Conservation (phyloP, 805 yeast species). For the Candida corydali region DNA sequence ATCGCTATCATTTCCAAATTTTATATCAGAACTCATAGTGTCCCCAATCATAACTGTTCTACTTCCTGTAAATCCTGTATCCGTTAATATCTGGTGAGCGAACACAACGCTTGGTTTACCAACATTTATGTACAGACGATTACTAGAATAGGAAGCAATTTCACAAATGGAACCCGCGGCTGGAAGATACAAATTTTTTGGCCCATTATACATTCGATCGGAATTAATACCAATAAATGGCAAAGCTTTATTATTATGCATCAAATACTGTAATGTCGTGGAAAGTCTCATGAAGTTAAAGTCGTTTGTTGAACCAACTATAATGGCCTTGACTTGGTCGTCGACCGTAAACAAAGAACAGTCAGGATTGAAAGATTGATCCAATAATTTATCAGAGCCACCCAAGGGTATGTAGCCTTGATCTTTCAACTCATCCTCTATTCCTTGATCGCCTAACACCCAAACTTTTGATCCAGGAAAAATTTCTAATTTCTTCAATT, state of each 20-base stretch:
- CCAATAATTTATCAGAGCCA: constrained; percentile 25
- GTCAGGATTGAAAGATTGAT: constrained; percentile 20
- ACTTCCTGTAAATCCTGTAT: constrained; percentile 20
- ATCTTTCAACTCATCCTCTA: constrained; percentile 29
- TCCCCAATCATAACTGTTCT: constrained; percentile 38
- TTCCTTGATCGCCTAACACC: constrained; percentile 37
- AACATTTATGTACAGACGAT: constrained; percentile 28
- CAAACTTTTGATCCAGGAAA: constrained; percentile 29
- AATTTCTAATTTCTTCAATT: constrained; percentile 15
- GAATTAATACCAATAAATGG: constrained; percentile 38
- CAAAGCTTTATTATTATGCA: constrained; percentile 23
- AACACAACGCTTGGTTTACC: constrained; percentile 34
- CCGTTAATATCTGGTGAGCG: constrained; percentile 23
- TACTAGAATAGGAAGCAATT: constrained; percentile 21
- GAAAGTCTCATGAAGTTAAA: constrained; percentile 35
- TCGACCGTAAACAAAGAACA: constrained; percentile 26
- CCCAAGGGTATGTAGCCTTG: constrained; percentile 31
- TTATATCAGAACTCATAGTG: constrained; percentile 37
- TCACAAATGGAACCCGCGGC: constrained; percentile 38
- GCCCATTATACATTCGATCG: constrained; percentile 36
- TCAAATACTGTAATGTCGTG: constrained; percentile 32
- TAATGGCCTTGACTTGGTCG: constrained; percentile 34
- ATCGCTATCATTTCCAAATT: constrained; percentile 37
- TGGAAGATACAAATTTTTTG: constrained; percentile 30
- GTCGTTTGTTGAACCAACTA: constrained; percentile 35